Percentiles rank a stretch among this genome's conserved stretches.
These are phyloP conservation scores for Epichloe amarillans DNA, from an alignment of 2,329 filamentous ascomycete genomes.

Conservation along the genomic window DNA sequence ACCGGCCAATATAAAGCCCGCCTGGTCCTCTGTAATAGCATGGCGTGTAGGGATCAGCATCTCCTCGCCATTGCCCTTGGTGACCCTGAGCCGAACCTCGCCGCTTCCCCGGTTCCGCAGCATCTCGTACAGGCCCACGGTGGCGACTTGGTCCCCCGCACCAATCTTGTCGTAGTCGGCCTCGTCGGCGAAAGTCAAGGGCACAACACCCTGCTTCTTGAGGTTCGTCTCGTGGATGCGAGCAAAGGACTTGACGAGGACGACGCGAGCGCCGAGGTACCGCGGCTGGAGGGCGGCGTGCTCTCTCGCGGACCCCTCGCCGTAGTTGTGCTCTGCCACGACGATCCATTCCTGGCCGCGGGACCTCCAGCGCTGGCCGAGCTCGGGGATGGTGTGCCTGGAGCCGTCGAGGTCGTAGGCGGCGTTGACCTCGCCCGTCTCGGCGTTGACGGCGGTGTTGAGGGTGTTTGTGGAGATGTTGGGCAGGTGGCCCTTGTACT, in stretches of 20 bases:
- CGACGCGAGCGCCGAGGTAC: conserved; percentile 76
- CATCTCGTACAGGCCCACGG: conserved; percentile 73
- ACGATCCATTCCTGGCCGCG: conserved; percentile 74
- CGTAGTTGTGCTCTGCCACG: conserved; percentile 95
- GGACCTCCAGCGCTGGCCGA: conserved; percentile 72
- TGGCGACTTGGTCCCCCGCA: conserved; percentile 72
- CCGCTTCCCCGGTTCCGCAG: conserved; percentile 66
- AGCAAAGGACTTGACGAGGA: conserved; percentile 77
- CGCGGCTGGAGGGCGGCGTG: conserved; percentile 82
- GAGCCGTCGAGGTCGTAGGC: conserved; percentile 78
- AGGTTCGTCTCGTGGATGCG: conserved; percentile 92
- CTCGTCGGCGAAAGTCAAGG: conserved; percentile 80
- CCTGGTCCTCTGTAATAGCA: conserved; percentile 80
- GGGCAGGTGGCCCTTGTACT: conserved; percentile 97
- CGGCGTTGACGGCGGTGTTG: conserved; percentile 85
- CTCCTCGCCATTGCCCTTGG: conserved; percentile 47
- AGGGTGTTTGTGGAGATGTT: conserved; percentile 97
- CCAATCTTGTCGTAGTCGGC: conserved; percentile 73
- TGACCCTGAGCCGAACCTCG: conserved; percentile 57
- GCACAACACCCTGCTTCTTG: conserved; percentile 95
- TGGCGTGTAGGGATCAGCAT: conserved; percentile 68
- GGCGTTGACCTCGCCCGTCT: conserved; percentile 82
- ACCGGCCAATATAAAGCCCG: conserved; percentile 80
- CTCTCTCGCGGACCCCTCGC: conserved; percentile 78
- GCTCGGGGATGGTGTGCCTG: conserved; percentile 67